Conservation (phyloP, 2,329 filamentous ascomycete species). For the Colletotrichum siamense region DNA sequence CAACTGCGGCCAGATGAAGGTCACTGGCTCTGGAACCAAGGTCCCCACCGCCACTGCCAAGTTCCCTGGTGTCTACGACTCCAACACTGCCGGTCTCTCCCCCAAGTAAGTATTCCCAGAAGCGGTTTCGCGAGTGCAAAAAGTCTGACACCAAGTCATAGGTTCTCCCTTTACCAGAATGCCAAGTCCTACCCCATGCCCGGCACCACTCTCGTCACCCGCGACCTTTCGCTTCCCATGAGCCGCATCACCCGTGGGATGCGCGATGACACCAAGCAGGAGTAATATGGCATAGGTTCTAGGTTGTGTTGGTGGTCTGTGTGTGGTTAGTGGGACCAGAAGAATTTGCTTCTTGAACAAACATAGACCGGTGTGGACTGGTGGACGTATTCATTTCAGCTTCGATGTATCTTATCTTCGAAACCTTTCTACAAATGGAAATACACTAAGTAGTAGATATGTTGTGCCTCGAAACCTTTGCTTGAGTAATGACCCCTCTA, state of each 20-base stretch:
- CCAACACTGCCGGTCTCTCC: neutral
- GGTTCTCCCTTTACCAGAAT: neutral
- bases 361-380: no score
- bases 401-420: no score
- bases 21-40: constrained; percentile 42
- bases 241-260: neutral
- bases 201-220: neutral
- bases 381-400: no score
- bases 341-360: no score
- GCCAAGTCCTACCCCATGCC: neutral
- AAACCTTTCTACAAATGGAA: no score
- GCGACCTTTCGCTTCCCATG: neutral
- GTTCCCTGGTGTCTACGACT: constrained; percentile 41
- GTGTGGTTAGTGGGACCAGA: no score
- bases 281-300: no score
- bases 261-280: neutral
- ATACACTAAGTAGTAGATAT: no score
- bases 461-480: no score
- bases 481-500: no score
- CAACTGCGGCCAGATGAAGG: constrained; percentile 45
- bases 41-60: constrained; percentile 40
- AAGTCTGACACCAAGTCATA: neutral
- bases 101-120: neutral
- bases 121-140: neutral
- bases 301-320: no score